Conservation (phyloP, 345 rosid species). For the Salix udensis region DNA sequence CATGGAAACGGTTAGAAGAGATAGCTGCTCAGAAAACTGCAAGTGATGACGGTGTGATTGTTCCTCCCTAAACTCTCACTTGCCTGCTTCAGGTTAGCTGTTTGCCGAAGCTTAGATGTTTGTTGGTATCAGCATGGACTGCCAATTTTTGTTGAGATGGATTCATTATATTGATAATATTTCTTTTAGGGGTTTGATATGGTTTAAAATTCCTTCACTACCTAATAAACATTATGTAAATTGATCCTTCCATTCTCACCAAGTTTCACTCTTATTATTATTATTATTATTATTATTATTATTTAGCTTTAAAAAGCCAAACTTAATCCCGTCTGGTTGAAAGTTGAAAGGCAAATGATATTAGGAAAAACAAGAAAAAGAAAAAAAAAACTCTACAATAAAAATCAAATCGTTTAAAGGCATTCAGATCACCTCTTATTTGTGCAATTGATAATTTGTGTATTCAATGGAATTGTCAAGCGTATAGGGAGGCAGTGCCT, state of each 20-base stretch:
- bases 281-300: neutral
- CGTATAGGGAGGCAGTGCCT: too few relatives aligned
- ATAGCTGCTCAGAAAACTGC: constrained; percentile 9
- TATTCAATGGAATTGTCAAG: too few relatives aligned
- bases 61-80: neutral
- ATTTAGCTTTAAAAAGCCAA: neutral
- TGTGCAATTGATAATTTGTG: too few relatives aligned
- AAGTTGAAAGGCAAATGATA: neutral
- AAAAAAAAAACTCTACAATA: too few relatives aligned
- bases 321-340: neutral
- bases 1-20: constrained; percentile 23
- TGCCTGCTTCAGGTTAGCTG: constrained; percentile 15
- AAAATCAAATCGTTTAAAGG: too few relatives aligned
- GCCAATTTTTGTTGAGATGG: constrained; percentile 10
- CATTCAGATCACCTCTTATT: too few relatives aligned
- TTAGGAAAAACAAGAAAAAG: too few relatives aligned
- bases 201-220: neutral
- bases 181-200: neutral
- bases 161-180: constrained; percentile 7
- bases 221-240: constrained; percentile 14
- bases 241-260: constrained; percentile 7
- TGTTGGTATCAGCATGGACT: constrained; percentile 5
- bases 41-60: neutral
- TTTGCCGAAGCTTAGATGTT: constrained; percentile 8
- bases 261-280: neutral